Evolutionary conservation across 371 early-diverging fungal genomes (phyloP), one percentile per base, ranked within the genome.

Genomic region (Rhizomucor miehei): DNA sequence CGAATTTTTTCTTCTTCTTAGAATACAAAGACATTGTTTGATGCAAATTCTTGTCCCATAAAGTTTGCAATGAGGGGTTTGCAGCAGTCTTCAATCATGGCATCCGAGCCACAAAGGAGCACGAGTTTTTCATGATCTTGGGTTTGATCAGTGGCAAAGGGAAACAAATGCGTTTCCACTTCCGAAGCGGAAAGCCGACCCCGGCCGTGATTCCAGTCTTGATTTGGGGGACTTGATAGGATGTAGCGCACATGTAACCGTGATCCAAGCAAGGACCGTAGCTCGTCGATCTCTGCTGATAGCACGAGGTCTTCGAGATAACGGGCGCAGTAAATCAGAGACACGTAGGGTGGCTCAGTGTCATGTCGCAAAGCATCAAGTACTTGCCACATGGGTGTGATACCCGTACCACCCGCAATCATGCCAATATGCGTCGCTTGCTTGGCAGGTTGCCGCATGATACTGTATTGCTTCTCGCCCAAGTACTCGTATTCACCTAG

Each of bases 401-500:
- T 79, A 9, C 87, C 85, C 6, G 84, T 87, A 11, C 89, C 89
- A 41, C 85, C 89, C 19, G 76, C 71, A 43, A 87, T 72, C 71
- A 79, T 69, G 44, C 64, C 65, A 44, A 83, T 65, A 45, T 67
- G 57, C 10, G 35, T 12, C 12, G 47, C 54, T 13, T 13, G 39
- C 38, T 24, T 49, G 8, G 48, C 20, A 20, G 44, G 43, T 24
- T 41, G 35, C 23, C 24, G 25, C 36, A 20, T 20, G 19, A 57
- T 39, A 10, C 40, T 24, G 35, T 60, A 72, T 9, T 38, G 46
- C 20, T 79, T 73, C 43, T 63, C 59, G 11, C 79, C 83, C 25
- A 50, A 39, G 38, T 84, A 84, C 20, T 61, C 66, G 53, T 80
- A 74, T 40, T 67, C 56, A 12, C 84, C 84, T 0, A 84, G 36